Percentiles rank a stretch among this genome's conserved stretches.
These are phyloP conservation scores for Arabidopsis suecica DNA, from an alignment of 345 rosid species.

Conservation along the genomic window DNA sequence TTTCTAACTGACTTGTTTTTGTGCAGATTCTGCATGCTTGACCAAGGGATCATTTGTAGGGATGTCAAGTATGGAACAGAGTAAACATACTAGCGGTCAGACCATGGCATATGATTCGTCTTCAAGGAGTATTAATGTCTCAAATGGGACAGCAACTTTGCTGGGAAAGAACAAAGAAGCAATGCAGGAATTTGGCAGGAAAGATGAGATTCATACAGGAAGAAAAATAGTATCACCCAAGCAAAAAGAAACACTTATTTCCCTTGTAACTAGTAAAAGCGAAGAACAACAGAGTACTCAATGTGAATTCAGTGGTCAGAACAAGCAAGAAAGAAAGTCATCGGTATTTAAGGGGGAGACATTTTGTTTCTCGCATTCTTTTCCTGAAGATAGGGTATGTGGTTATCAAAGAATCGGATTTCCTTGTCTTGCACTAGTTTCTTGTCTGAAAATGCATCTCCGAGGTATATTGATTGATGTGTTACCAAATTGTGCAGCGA, in stretches of 20 bases:
- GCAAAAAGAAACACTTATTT: constrained; percentile 44
- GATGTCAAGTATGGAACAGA: constrained; percentile 47
- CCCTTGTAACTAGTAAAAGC: constrained; percentile 45
- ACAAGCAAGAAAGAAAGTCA: constrained; percentile 47
- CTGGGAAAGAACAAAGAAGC: constrained; percentile 49
- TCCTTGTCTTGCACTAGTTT: constrained; percentile 35
- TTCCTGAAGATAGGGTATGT: constrained; percentile 89
- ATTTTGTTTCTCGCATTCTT: constrained; percentile 75
- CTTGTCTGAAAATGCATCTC: constrained; percentile 26
- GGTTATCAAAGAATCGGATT: constrained; percentile 31
- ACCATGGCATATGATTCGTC: constrained; percentile 46
- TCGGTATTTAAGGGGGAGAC: constrained; percentile 72
- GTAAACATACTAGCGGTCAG: constrained; percentile 42
- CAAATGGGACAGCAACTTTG: constrained; percentile 46
- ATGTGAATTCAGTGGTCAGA: constrained; percentile 45
- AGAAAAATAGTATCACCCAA: constrained; percentile 44
- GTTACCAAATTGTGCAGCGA: constrained; percentile 56
- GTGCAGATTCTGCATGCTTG: constrained; percentile 56
- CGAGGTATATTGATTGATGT: constrained; percentile 30
- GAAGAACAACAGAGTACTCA: constrained; percentile 49
- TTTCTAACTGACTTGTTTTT: constrained; percentile 39
- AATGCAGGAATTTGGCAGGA: constrained; percentile 36
- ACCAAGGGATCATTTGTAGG: constrained; percentile 54
- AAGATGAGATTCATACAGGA: constrained; percentile 44
- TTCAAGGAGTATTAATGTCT: constrained; percentile 40